Evolutionary conservation across 2,329 filamentous ascomycete genomes (phyloP).

Genomic region (Xylaria sp.): DNA sequence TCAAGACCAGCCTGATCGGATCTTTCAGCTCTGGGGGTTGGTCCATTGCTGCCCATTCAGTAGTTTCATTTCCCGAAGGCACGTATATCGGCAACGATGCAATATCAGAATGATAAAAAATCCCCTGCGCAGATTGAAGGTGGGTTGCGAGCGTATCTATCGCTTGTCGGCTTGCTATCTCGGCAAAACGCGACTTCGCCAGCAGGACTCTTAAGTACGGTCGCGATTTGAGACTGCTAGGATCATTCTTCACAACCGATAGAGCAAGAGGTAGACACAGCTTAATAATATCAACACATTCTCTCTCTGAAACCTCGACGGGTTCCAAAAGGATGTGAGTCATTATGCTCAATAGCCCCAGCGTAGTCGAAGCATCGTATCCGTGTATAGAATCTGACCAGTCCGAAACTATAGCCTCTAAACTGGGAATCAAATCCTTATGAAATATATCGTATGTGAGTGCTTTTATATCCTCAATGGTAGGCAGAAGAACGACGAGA

Average conservation of each 20-base stretch:
- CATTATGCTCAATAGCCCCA: conserved; percentile 39
- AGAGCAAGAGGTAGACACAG: conserved; percentile 35
- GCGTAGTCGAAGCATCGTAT: conserved; percentile 37
- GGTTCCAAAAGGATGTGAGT: conserved; percentile 32
- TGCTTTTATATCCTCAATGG: conserved; percentile 21
- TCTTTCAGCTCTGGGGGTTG: conserved; percentile 28
- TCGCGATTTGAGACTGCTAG: conserved; percentile 35
- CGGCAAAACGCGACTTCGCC: conserved; percentile 33
- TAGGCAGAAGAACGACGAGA: conserved; percentile 28
- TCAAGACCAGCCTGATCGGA: conserved; percentile 31
- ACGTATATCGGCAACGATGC: conserved; percentile 37
- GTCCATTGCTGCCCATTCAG: conserved; percentile 34
- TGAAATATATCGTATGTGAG: conserved; percentile 24
- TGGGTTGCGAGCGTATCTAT: conserved; percentile 23
- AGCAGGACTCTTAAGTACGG: conserved; percentile 40
- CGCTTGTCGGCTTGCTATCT: conserved; percentile 28
- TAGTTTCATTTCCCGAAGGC: conserved; percentile 33
- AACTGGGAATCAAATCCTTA: conserved; percentile 23
- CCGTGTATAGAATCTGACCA: conserved; percentile 34
- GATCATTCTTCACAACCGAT: conserved; percentile 37
- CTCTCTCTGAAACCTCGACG: conserved; percentile 15
- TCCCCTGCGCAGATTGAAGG: conserved; percentile 26
- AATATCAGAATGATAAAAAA: conserved; percentile 24
- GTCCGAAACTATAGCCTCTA: conserved; percentile 33
- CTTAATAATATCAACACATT: conserved; percentile 29